Percentiles rank a stretch among this genome's conserved stretches.
Evolutionary conservation across 441 rosid species (phyloP).

Genomic region (Theobroma grandiflorum): DNA sequence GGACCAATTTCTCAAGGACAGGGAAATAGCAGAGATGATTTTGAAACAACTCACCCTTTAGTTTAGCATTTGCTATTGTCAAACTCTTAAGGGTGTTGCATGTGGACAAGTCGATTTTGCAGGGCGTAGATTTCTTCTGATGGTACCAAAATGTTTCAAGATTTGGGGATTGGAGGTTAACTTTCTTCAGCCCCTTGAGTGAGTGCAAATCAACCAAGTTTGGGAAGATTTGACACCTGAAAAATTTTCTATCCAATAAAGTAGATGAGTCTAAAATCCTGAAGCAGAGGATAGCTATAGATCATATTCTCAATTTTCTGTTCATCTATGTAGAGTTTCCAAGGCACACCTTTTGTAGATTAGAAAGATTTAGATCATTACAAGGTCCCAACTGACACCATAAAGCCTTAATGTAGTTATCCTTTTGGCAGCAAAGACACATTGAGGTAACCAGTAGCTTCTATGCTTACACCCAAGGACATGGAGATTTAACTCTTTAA

Average conservation of each 20-base stretch:
- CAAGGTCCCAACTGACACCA: conserved; percentile 37
- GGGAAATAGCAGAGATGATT: conserved; percentile 34
- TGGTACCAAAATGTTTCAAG: conserved; percentile 42
- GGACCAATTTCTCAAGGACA: conserved; percentile 39
- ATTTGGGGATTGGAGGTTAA: conserved; percentile 33
- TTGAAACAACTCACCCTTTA: conserved; percentile 35
- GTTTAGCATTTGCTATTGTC: conserved; percentile 33
- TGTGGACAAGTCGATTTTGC: conserved; percentile 26
- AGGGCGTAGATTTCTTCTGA: conserved; percentile 15
- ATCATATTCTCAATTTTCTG: conserved; percentile 28
- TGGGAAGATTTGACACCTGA: conserved; percentile 22
- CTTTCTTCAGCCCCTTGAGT: conserved; percentile 32
- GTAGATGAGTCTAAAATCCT: conserved; percentile 41
- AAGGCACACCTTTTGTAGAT: conserved; percentile 36
- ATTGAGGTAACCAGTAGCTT: conserved; percentile 29
- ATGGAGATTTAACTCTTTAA: conserved; percentile 40
- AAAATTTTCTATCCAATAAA: conserved; percentile 31
- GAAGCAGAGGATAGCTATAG: conserved; percentile 37
- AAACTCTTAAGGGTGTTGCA: conserved; percentile 36
- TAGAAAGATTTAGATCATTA: conserved; percentile 28
- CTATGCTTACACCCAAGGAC: conserved; percentile 18
- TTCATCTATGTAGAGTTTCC: conserved; percentile 31
- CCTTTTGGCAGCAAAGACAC: conserved; percentile 26
- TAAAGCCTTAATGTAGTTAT: conserved; percentile 37
- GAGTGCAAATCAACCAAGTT: conserved; percentile 42